Conservation (phyloP, 2,329 filamentous ascomycete genomes). For the Penicillium sp. region DNA sequence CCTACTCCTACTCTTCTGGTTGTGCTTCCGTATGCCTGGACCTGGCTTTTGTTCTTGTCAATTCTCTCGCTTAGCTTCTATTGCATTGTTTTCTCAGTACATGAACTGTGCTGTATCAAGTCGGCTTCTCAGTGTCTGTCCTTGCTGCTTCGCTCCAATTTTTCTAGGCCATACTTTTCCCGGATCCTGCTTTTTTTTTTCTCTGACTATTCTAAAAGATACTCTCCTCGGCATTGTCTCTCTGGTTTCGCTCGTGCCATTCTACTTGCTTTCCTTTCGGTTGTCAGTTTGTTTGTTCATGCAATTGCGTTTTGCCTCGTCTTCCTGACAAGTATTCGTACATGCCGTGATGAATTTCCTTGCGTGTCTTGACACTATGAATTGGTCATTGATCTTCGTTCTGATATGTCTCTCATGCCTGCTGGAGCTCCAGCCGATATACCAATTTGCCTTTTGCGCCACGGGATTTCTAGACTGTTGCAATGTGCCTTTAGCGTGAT, state of each 20-base stretch:
- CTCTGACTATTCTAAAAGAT: slow-evolving; percentile 18
- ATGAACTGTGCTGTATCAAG: slow-evolving; percentile 27
- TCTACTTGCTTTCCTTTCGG: slow-evolving; percentile 8
- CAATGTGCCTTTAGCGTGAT: slow-evolving; percentile 11
- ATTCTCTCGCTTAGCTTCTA: slow-evolving; percentile 24
- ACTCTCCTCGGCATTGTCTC: slow-evolving; percentile 3
- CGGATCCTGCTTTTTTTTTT: slow-evolving; percentile 29
- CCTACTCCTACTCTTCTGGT: slow-evolving; percentile 31
- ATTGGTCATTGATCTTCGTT: slow-evolving; percentile 16
- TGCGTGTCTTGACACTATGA: slow-evolving; percentile 12
- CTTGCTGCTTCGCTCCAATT: slow-evolving; percentile 10
- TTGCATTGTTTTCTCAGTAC: slow-evolving; percentile 25
- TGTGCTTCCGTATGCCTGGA: slow-evolving; percentile 26
- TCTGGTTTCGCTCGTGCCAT: not conserved
- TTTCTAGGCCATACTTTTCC: slow-evolving; percentile 27
- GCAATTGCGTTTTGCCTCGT: slow-evolving; percentile 11
- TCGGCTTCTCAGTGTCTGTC: slow-evolving; percentile 21
- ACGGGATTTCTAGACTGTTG: slow-evolving; percentile 16
- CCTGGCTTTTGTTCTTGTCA: slow-evolving; percentile 21
- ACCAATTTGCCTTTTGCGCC: slow-evolving; percentile 31
- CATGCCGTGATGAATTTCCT: slow-evolving; percentile 31
- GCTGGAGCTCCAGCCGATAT: slow-evolving; percentile 33
- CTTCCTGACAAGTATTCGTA: slow-evolving; percentile 27
- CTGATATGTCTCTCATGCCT: slow-evolving; percentile 18
- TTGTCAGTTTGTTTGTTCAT: slow-evolving; percentile 22